phyloP scores from a whole-genome alignment of 2,329 filamentous ascomycete genomes.

The Didymella arachidicola region DNA sequence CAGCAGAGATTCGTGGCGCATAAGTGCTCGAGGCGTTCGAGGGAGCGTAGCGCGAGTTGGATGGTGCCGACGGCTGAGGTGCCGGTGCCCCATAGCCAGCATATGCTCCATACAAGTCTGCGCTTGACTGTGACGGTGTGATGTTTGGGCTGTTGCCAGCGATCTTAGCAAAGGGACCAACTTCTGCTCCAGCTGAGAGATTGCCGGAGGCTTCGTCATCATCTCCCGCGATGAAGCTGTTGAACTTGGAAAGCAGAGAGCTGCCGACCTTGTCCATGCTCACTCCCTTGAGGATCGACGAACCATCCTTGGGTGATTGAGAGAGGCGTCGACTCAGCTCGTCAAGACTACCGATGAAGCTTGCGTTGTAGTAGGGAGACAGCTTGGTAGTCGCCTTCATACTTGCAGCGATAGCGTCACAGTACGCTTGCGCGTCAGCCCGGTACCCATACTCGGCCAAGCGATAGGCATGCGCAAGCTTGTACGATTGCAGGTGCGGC shows the following conservation, averaged over 20 bases:
- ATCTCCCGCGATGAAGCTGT: constrained; percentile 93
- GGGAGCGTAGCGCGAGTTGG: constrained; percentile 52
- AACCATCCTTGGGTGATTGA: constrained; percentile 82
- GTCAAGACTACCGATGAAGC: constrained; percentile 78
- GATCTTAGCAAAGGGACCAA: constrained; percentile 83
- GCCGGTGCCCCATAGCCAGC: constrained; percentile 58
- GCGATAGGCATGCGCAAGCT: constrained; percentile 83
- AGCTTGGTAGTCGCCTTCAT: constrained; percentile 82
- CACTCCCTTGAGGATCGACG: constrained; percentile 84
- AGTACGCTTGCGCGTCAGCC: constrained; percentile 88
- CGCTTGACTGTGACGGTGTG: constrained; percentile 67
- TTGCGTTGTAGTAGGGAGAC: constrained; percentile 83
- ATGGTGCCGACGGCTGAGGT: constrained; percentile 30
- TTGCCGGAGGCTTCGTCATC: constrained; percentile 73
- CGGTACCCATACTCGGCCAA: constrained; percentile 85
- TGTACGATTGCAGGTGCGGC: constrained; percentile 89
- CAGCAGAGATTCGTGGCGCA: constrained; percentile 60
- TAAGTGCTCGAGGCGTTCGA: constrained; percentile 46
- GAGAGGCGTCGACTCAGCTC: constrained; percentile 84
- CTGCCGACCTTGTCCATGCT: constrained; percentile 96
- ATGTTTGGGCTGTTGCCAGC: constrained; percentile 66
- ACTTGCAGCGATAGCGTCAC: constrained; percentile 78
- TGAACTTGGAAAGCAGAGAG: constrained; percentile 90
- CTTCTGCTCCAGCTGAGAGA: constrained; percentile 63
- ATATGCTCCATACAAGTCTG: constrained; percentile 78